Percentiles rank a stretch among this genome's conserved stretches.
These are phyloP conservation scores for Lomentospora prolificans DNA, from an alignment of 2,329 filamentous ascomycete species.

Conservation along the genomic window DNA sequence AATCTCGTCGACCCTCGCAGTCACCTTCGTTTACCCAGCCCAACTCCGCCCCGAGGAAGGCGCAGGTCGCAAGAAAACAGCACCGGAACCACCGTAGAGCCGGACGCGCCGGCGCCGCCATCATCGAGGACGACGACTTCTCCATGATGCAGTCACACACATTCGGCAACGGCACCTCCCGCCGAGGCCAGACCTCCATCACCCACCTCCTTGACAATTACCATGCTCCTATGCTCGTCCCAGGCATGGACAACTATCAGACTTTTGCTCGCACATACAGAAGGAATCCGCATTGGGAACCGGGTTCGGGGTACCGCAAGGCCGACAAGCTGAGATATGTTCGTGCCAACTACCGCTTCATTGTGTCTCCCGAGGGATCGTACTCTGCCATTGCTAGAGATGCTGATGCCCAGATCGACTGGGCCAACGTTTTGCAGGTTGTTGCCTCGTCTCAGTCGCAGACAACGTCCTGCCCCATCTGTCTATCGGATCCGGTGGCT, in stretches of 20 bases:
- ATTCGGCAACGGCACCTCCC: constrained; percentile 48
- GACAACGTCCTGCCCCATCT: constrained; percentile 83
- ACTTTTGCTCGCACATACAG: constrained; percentile 52
- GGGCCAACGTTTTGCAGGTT: constrained; percentile 83
- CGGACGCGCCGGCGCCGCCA: constrained; percentile 29
- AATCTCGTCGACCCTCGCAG: constrained; percentile 34
- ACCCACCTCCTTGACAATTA: constrained; percentile 65
- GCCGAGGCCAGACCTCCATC: constrained; percentile 92
- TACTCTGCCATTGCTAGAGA: constrained; percentile 76
- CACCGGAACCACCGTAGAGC: constrained; percentile 75
- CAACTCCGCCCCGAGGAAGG: constrained; percentile 55
- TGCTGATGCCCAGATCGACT: constrained; percentile 82
- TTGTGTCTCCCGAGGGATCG: constrained; percentile 72
- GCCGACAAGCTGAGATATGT: constrained; percentile 84
- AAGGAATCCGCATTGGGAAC: constrained; percentile 69
- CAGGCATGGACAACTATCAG: constrained; percentile 55
- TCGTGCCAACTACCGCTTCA: constrained; percentile 95
- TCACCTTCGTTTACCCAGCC: constrained; percentile 20
- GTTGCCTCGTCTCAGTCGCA: constrained; percentile 86
- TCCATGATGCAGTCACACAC: constrained; percentile 64
- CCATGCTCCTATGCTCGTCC: constrained; percentile 4
- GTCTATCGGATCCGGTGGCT: constrained; percentile 82
- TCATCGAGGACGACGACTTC: constrained; percentile 63
- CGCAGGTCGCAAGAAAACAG: constrained; percentile 67
- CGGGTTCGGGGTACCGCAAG: constrained; percentile 82